Conservation (phyloP, 805 yeast species). For the Suhomyces emberorum region DNA sequence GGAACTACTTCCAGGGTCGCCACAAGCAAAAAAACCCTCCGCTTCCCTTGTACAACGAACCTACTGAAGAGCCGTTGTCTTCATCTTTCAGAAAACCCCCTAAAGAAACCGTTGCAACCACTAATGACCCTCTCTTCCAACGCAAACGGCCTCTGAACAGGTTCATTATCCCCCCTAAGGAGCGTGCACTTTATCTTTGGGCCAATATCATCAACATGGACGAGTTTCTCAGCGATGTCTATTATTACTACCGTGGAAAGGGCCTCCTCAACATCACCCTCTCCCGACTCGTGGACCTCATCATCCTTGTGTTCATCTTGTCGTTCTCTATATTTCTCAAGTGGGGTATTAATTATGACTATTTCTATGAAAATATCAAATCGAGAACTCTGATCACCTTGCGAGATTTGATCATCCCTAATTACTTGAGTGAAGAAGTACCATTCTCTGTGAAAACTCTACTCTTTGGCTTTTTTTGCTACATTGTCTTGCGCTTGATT, state of each 20-base stretch:
- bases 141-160: slow-evolving; percentile 1
- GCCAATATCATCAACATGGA: slow-evolving; percentile 93
- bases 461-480: slow-evolving; percentile 57
- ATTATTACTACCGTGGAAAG: slow-evolving; percentile 78
- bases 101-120: slow-evolving; percentile 1
- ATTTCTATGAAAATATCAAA: slow-evolving; percentile 24
- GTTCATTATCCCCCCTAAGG: slow-evolving; percentile 44
- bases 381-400: slow-evolving; percentile 26
- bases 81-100: slow-evolving; percentile 31
- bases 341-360: slow-evolving; percentile 69
- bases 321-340: slow-evolving; percentile 74
- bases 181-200: slow-evolving; percentile 92
- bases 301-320: slow-evolving; percentile 76
- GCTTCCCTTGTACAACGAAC: slow-evolving; percentile 15
- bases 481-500: slow-evolving; percentile 49
- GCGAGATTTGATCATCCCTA: slow-evolving; percentile 29
- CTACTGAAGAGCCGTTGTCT: slow-evolving; percentile 6
- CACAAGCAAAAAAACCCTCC: slow-evolving; percentile 2
- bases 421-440: slow-evolving; percentile 45
- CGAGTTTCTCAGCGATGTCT: slow-evolving; percentile 76
- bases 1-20: slow-evolving; percentile 4
- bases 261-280: slow-evolving; percentile 80
- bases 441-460: slow-evolving; percentile 51
- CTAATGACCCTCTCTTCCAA: background rate
- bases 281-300: slow-evolving; percentile 60